phyloP scores from a whole-genome alignment of 345 rosid species.

The Arabidopsis suecica region DNA sequence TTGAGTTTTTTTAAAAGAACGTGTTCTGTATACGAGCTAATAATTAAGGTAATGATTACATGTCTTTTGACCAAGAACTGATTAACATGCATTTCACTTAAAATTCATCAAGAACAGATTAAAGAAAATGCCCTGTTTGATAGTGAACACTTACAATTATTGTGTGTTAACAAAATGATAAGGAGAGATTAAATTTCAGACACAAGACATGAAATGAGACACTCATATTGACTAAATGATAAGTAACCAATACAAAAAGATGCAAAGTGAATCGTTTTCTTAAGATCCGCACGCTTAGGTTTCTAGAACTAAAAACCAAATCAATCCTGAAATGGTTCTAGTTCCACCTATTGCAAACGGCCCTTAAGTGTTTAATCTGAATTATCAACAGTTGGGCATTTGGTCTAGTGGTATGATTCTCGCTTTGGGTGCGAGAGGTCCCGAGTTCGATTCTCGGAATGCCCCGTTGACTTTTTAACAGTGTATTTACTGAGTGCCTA shows the following conservation, averaged over 20 bases:
- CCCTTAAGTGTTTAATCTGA: not conserved
- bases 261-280: not conserved
- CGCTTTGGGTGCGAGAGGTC: constrained; percentile 95
- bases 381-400: constrained; percentile 55
- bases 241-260: not conserved
- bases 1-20: constrained; percentile 16
- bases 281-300: too few species aligned
- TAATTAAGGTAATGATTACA: not conserved
- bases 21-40: not conserved
- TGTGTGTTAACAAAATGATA: not conserved
- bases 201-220: not conserved
- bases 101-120: not conserved
- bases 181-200: not conserved
- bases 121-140: not conserved
- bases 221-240: not conserved
- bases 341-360: not conserved
- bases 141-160: not conserved
- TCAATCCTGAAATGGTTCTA: not conserved
- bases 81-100: constrained; percentile 10
- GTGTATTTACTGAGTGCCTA: not conserved
- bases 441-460: constrained; percentile 79
- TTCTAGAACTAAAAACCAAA: too few species aligned
- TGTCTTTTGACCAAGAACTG: constrained; percentile 4
- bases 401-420: constrained; percentile 96
- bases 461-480: constrained; percentile 47